Conservation (phyloP, 2,329 filamentous ascomycete genomes). For the Penicillium crustosum region DNA sequence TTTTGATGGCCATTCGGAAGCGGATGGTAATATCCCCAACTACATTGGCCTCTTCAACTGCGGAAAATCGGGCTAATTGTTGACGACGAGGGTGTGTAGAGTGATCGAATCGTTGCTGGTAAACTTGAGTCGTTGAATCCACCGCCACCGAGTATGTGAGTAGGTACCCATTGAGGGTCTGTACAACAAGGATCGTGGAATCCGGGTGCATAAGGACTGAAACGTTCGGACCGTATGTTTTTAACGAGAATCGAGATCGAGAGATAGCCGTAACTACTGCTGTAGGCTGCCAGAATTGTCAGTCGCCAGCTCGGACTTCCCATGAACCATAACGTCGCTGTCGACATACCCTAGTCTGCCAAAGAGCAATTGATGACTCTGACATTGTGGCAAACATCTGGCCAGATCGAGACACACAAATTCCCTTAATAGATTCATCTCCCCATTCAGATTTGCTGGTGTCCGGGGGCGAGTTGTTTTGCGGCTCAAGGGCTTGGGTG, state of each 20-base stretch:
- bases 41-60: slow-evolving; percentile 77
- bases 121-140: slow-evolving; percentile 78
- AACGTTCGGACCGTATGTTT: slow-evolving; percentile 80
- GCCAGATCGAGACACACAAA: slow-evolving; percentile 75
- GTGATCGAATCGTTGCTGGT: slow-evolving; percentile 72
- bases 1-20: slow-evolving; percentile 96
- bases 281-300: slow-evolving; percentile 63
- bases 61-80: slow-evolving; percentile 54
- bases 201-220: slow-evolving; percentile 86
- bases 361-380: slow-evolving; percentile 79
- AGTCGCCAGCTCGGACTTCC: slow-evolving; percentile 23
- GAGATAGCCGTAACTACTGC: slow-evolving; percentile 82
- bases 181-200: slow-evolving; percentile 85
- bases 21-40: slow-evolving; percentile 84
- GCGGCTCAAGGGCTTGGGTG: slow-evolving; percentile 4
- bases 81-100: slow-evolving; percentile 47
- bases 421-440: slow-evolving; percentile 68
- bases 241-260: slow-evolving; percentile 75
- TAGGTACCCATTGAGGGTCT: slow-evolving; percentile 80
- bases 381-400: slow-evolving; percentile 88
- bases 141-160: slow-evolving; percentile 92
- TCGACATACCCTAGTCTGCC: slow-evolving; percentile 81
- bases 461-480: slow-evolving; percentile 25
- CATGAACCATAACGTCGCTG: slow-evolving; percentile 3
- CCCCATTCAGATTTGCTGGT: slow-evolving; percentile 41